These are phyloP conservation scores for Corynascus novoguineensis DNA, from an alignment of 495 filamentous ascomycete species.

Conservation along the genomic window DNA sequence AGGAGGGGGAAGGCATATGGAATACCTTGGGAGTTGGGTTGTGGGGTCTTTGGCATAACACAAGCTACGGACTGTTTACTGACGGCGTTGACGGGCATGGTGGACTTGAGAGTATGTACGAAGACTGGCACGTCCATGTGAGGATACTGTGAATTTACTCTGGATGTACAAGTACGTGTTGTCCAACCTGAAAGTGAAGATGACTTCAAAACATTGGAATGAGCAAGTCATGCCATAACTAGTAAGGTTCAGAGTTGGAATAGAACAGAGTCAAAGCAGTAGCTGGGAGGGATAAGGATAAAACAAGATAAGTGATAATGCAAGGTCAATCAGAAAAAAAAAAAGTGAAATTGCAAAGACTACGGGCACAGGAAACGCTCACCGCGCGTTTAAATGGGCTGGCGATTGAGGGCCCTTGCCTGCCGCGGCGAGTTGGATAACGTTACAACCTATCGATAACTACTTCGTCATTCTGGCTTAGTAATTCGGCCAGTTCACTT, in stretches of 20 bases:
- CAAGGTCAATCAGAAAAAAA: too few species aligned
- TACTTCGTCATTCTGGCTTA: background rate
- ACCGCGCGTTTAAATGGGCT: too few species aligned
- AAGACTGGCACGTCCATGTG: background rate
- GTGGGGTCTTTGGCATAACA: background rate
- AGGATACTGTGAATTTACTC: background rate
- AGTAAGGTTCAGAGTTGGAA: too few species aligned
- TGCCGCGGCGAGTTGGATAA: too few species aligned
- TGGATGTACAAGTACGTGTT: background rate
- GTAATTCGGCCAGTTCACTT: background rate
- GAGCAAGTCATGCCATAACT: too few species aligned
- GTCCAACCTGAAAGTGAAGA: background rate
- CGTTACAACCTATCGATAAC: background rate
- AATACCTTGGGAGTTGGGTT: background rate
- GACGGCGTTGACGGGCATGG: background rate
- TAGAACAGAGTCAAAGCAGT: too few species aligned
- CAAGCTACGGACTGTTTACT: background rate
- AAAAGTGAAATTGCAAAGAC: too few species aligned
- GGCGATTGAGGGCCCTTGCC: too few species aligned
- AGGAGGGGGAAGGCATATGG: background rate
- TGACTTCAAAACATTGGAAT: too few species aligned
- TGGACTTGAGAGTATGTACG: background rate
- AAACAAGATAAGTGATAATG: too few species aligned
- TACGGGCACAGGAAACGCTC: too few species aligned
- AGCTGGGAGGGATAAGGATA: too few species aligned